These are phyloP conservation scores for Voacanga thouarsii DNA, from an alignment of 257 asterid genomes.

Conservation along the genomic window DNA sequence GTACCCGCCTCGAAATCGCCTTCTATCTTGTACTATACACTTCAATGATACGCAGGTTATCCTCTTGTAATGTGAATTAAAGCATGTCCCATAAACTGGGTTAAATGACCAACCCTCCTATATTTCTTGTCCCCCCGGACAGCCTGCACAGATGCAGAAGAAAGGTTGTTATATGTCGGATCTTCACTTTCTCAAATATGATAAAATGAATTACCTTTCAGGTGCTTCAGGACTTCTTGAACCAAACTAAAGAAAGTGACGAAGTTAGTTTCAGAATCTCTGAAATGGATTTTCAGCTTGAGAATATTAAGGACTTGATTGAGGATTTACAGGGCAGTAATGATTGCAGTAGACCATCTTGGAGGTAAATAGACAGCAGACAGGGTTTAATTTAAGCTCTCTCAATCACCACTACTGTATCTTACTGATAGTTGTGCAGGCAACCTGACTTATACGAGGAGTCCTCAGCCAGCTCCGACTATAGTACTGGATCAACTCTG, in stretches of 20 bases:
- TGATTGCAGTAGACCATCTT: constrained; percentile 52
- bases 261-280: constrained; percentile 36
- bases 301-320: constrained; percentile 58
- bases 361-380: constrained; percentile 52
- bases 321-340: constrained; percentile 56
- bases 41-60: background rate
- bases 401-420: constrained; percentile 21
- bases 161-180: background rate
- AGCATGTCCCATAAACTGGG: background rate
- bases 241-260: constrained; percentile 65
- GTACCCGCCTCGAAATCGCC: background rate
- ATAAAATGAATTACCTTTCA: constrained; percentile 25
- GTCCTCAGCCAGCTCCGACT: constrained; percentile 76
- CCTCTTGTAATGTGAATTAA: background rate
- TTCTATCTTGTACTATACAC: background rate
- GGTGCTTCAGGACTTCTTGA: constrained; percentile 75
- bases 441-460: constrained; percentile 58
- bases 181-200: constrained; percentile 6
- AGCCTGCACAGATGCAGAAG: background rate
- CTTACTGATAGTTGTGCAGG: constrained; percentile 47
- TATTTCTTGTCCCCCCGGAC: background rate
- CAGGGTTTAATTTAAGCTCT: background rate
- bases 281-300: constrained; percentile 56
- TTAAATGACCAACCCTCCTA: background rate
- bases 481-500: constrained; percentile 77